These are phyloP conservation scores for Dactylonectria macrodidyma DNA, from an alignment of 2,329 filamentous ascomycete species.

Conservation along the genomic window DNA sequence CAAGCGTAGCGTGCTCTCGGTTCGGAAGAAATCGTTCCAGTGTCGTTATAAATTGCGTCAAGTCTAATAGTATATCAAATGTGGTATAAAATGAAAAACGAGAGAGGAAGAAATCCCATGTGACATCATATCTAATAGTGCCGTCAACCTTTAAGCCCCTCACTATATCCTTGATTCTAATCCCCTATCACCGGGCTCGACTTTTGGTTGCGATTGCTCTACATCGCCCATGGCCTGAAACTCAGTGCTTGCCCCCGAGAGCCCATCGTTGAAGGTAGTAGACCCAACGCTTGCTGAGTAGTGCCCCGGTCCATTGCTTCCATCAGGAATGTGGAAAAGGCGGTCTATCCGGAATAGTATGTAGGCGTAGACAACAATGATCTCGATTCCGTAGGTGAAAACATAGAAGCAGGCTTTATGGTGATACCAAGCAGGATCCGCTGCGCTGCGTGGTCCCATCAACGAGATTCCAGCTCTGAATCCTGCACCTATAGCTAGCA, in stretches of 20 bases:
- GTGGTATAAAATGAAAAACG: too few relatives aligned
- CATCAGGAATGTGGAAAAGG: conserved; percentile 81
- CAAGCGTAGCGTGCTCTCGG: too few relatives aligned
- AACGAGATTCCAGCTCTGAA: conserved; percentile 76
- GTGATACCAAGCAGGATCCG: conserved; percentile 77
- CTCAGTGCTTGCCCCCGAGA: background rate
- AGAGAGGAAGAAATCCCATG: too few relatives aligned
- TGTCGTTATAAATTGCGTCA: too few relatives aligned
- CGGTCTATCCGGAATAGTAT: conserved; percentile 77
- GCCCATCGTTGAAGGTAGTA: background rate
- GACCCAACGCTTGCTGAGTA: conserved; percentile 50
- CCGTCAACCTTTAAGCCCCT: background rate
- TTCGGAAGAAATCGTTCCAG: too few relatives aligned
- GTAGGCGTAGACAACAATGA: conserved; percentile 78
- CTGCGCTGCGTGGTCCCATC: conserved; percentile 59
- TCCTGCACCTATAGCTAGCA: conserved; percentile 77
- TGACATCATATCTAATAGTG: too few relatives aligned
- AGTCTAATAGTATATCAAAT: too few relatives aligned
- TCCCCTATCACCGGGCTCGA: background rate
- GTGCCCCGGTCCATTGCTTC: conserved; percentile 70
- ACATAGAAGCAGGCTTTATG: conserved; percentile 80
- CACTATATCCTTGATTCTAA: background rate
- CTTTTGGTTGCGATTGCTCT: background rate
- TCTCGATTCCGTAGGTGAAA: conserved; percentile 82
- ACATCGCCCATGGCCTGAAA: background rate